phyloP scores from a whole-genome alignment of 176 grass and related monocot genomes.

The Eleusine indica region DNA sequence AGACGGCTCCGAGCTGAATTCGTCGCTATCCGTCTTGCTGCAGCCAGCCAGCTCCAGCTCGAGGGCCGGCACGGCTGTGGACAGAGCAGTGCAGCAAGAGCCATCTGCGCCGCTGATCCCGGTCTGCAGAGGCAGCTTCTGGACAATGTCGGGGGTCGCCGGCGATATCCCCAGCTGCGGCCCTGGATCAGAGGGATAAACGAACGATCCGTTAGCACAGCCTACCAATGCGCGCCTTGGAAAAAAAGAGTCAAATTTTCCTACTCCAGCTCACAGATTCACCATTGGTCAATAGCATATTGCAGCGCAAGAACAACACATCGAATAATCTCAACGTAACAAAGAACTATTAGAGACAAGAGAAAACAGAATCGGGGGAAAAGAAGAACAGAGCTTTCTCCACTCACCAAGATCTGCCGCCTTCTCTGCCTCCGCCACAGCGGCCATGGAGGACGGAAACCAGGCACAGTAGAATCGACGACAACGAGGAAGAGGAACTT shows the following conservation, averaged over 20 bases:
- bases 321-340: not conserved
- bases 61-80: not conserved
- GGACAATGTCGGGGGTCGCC: slow-evolving; percentile 34
- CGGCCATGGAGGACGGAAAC: not conserved
- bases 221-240: not conserved
- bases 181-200: not conserved
- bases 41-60: not conserved
- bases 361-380: not conserved
- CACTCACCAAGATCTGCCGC: slow-evolving; percentile 25
- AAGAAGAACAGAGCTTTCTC: not conserved
- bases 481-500: not conserved
- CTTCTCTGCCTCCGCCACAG: not conserved
- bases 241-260: not conserved
- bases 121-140: not conserved
- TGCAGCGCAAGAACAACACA: not conserved
- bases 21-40: slow-evolving; percentile 18
- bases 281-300: not conserved
- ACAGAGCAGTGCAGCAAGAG: slow-evolving; percentile 22
- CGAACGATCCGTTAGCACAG: not conserved
- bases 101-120: not conserved
- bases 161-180: slow-evolving; percentile 21
- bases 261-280: not conserved
- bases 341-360: not conserved
- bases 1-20: not conserved
- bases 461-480: not conserved